These are phyloP conservation scores for Podaxis pistillaris DNA, from an alignment of 768 basidiomycete genomes.

Conservation along the genomic window DNA sequence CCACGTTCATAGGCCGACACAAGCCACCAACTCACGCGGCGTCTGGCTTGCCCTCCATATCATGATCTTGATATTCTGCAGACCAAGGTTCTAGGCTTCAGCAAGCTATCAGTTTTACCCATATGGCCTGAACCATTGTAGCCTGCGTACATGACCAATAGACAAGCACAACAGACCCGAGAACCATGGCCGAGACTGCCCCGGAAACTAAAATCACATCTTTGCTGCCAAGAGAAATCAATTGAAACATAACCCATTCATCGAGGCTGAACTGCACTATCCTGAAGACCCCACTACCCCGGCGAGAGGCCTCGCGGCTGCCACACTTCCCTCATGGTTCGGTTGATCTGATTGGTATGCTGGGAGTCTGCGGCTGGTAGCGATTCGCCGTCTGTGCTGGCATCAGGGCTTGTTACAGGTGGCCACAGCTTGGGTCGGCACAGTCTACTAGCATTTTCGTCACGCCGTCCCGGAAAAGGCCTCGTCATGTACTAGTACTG, in stretches of 20 bases:
- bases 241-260: not conserved
- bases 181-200: not conserved
- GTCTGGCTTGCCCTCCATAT: too few relatives aligned
- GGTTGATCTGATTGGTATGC: not conserved
- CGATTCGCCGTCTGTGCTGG: not conserved
- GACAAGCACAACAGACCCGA: not conserved
- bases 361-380: not conserved
- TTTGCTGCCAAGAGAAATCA: not conserved
- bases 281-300: not conserved
- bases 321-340: not conserved
- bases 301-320: not conserved
- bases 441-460: not conserved
- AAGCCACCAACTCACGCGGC: too few relatives aligned
- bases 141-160: too few relatives aligned
- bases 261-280: not conserved
- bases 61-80: too few relatives aligned
- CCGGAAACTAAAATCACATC: not conserved
- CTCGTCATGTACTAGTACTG: not conserved
- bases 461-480: not conserved
- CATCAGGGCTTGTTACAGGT: not conserved
- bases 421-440: not conserved
- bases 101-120: too few relatives aligned
- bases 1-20: too few relatives aligned
- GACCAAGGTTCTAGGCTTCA: too few relatives aligned
- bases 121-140: too few relatives aligned